These are phyloP conservation scores for Sphaerobolus stellatus DNA, from an alignment of 1,284 basidiomycete species.

Conservation along the genomic window DNA sequence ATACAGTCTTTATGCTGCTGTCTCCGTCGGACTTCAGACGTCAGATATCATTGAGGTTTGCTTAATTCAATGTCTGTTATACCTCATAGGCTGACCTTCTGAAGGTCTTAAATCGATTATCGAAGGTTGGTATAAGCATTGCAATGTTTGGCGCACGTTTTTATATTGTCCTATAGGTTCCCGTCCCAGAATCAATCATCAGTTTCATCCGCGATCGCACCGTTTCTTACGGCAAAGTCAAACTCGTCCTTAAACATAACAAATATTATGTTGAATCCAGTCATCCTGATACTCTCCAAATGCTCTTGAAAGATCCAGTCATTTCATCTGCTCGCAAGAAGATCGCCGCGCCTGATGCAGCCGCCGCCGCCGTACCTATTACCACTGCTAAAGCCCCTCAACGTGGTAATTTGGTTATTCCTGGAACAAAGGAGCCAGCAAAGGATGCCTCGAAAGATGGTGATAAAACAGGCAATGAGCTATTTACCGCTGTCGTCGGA, in stretches of 20 bases:
- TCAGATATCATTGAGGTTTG: slow-evolving; percentile 96
- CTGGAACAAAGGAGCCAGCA: slow-evolving; percentile 75
- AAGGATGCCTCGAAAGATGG: slow-evolving; percentile 47
- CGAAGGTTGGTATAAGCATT: slow-evolving; percentile 59
- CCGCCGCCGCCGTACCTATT: slow-evolving; percentile 54
- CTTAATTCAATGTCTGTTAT: too few species aligned
- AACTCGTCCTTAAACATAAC: slow-evolving; percentile 95
- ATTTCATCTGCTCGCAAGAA: slow-evolving; percentile 81
- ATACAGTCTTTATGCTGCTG: slow-evolving; percentile 97
- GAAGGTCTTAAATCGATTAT: slow-evolving; percentile 82
- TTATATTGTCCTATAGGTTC: slow-evolving; percentile 57
- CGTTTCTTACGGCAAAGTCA: slow-evolving; percentile 93
- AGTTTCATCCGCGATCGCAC: slow-evolving; percentile 89
- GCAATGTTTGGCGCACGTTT: neutral
- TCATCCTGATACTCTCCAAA: slow-evolving; percentile 87
- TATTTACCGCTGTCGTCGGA: slow-evolving; percentile 90
- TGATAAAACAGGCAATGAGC: slow-evolving; percentile 57
- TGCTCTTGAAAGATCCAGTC: slow-evolving; percentile 79
- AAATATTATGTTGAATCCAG: slow-evolving; percentile 93
- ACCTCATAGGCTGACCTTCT: slow-evolving; percentile 18
- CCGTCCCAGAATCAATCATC: slow-evolving; percentile 82
- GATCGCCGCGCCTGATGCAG: slow-evolving; percentile 57
- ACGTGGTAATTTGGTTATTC: slow-evolving; percentile 79
- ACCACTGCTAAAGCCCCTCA: slow-evolving; percentile 81
- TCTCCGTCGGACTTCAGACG: slow-evolving; percentile 96